A percentile compares a stretch with the other conserved stretches of the same genome.
Conservation (phyloP, 768 basidiomycete genomes). For the Termitomyces sp. region DNA sequence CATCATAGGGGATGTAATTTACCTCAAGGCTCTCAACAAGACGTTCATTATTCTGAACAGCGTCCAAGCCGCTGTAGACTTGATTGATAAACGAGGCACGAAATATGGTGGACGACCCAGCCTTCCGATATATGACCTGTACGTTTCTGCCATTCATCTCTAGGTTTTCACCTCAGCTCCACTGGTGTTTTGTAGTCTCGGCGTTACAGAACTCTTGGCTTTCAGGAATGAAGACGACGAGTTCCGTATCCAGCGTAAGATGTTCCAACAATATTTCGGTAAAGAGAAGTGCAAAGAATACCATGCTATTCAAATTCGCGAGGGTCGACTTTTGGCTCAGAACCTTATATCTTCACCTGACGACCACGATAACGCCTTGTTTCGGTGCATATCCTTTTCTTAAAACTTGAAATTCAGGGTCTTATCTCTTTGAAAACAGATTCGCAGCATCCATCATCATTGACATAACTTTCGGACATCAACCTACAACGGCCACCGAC, state of each 20-base stretch:
- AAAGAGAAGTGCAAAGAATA: constrained; percentile 11
- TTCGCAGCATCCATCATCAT: constrained; percentile 15
- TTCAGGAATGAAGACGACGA: neutral
- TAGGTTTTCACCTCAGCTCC: neutral
- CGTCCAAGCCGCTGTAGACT: neutral
- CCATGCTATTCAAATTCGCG: constrained; percentile 12
- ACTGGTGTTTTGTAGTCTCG: constrained; percentile 1
- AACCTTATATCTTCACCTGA: constrained; percentile 9
- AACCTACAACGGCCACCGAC: neutral
- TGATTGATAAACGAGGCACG: neutral
- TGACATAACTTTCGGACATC: constrained; percentile 16
- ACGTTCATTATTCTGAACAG: constrained; percentile 17
- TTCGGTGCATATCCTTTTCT: neutral
- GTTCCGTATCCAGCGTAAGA: constrained; percentile 13
- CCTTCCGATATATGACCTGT: constrained; percentile 19
- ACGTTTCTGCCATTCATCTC: neutral
- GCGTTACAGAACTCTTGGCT: neutral
- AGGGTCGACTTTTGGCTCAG: constrained; percentile 19
- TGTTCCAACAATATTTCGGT: constrained; percentile 4
- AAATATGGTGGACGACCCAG: constrained; percentile 9
- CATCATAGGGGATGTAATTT: neutral
- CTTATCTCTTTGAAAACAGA: neutral
- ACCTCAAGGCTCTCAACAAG: constrained; percentile 23
- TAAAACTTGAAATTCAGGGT: neutral
- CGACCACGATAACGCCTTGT: neutral